Conservation (phyloP, 257 asterid genomes). For the Solanum okadae region DNA sequence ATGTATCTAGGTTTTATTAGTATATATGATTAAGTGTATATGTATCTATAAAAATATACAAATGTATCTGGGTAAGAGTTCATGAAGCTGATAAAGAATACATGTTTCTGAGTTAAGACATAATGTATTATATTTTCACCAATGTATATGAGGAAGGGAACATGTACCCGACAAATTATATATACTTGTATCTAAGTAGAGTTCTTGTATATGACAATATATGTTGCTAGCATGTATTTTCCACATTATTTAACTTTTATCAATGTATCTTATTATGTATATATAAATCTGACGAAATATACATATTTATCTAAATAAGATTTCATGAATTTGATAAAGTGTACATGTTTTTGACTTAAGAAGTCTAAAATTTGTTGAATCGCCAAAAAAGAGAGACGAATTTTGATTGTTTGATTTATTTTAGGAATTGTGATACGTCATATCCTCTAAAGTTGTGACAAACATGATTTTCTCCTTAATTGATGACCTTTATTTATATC, state of each 20-base stretch:
- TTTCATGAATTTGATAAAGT: not conserved
- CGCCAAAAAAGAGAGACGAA: not conserved
- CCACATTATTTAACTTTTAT: no score
- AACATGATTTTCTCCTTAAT: not conserved
- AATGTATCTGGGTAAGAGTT: not conserved
- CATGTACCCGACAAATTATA: not conserved
- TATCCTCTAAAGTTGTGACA: not conserved
- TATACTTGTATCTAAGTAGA: not conserved
- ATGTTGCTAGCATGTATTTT: not conserved
- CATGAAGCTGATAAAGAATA: not conserved
- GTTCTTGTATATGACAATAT: not conserved
- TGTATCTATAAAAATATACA: no score
- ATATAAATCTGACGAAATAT: not conserved
- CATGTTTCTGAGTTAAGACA: not conserved
- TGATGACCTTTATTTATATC: not conserved
- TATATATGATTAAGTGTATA: no score
- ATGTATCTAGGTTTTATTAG: no score
- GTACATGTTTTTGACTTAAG: not conserved
- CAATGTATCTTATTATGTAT: not conserved
- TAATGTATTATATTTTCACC: no score
- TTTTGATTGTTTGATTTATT: not conserved
- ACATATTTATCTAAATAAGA: not conserved
- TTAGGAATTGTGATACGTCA: not conserved
- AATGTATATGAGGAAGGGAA: not conserved
- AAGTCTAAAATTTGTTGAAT: not conserved